These are phyloP conservation scores for Chrysoporthe deuterocubensis DNA, from an alignment of 2,329 filamentous ascomycete species.

Conservation along the genomic window DNA sequence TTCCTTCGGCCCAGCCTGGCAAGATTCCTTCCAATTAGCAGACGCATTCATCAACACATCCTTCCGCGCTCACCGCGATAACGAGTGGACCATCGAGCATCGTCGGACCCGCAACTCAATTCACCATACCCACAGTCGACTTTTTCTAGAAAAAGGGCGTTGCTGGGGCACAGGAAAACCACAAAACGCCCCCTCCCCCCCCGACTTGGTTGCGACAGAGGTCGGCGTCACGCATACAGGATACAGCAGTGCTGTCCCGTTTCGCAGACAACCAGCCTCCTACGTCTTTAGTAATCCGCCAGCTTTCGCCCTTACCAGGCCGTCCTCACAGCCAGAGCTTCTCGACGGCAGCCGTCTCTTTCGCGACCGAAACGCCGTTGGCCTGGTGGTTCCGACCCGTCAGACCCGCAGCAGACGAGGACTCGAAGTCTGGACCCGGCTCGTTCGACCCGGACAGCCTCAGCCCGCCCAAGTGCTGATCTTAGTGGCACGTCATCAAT, in stretches of 20 bases:
- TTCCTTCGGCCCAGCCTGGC: conserved; percentile 23
- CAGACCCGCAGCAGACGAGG: conserved; percentile 12
- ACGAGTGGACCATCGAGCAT: conserved; percentile 8
- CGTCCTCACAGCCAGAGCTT: conserved; percentile 8
- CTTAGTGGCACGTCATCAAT: conserved; percentile 13
- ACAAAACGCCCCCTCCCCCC: conserved; percentile 1
- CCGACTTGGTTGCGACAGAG: conserved; percentile 16
- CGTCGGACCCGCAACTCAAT: not conserved
- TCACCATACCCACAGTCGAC: conserved; percentile 17
- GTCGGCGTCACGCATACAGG: conserved; percentile 38
- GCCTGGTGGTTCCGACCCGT: not conserved
- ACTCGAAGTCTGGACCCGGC: conserved; percentile 6
- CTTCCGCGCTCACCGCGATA: conserved; percentile 22
- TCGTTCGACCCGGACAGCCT: conserved; percentile 17
- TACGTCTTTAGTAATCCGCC: conserved; percentile 17
- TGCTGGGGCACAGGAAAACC: conserved; percentile 8
- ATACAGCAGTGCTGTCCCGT: conserved; percentile 59
- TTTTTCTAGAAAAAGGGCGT: conserved; percentile 29
- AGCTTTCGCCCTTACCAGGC: conserved; percentile 12
- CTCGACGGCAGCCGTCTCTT: conserved; percentile 7
- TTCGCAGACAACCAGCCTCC: conserved; percentile 27
- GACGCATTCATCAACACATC: conserved; percentile 21
- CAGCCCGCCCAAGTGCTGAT: conserved; percentile 14
- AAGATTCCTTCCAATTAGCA: conserved; percentile 23
- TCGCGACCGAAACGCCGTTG: conserved; percentile 19